Percentiles rank a stretch among this genome's conserved stretches.
Evolutionary conservation across 1,284 basidiomycete species (phyloP).

Genomic region (Mycena citricolor): DNA sequence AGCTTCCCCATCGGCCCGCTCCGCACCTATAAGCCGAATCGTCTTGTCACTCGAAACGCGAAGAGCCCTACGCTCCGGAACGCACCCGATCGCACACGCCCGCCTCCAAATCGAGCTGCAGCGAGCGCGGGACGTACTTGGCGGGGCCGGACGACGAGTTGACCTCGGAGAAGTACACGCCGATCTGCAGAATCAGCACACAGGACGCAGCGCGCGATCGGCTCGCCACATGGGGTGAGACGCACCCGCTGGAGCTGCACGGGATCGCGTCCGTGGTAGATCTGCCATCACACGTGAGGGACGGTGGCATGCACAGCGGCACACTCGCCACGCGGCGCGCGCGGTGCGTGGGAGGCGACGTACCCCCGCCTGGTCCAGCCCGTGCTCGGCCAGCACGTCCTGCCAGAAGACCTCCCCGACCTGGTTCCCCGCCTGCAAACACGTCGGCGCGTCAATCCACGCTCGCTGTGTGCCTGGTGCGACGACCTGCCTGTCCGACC

Average conservation of each 20-base stretch:
- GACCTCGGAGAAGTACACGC: slow-evolving; percentile 74
- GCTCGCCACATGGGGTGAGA: not conserved
- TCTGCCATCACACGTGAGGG: no score
- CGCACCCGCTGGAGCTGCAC: slow-evolving; percentile 43
- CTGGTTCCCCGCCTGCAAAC: slow-evolving; percentile 66
- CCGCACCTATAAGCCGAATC: slow-evolving; percentile 47
- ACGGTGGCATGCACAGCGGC: no score
- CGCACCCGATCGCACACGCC: slow-evolving; percentile 82
- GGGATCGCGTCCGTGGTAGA: slow-evolving; percentile 43
- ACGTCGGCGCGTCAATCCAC: slow-evolving; percentile 17
- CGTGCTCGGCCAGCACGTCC: slow-evolving; percentile 79
- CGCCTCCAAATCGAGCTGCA: slow-evolving; percentile 90
- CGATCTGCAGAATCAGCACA: slow-evolving; percentile 44
- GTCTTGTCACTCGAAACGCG: slow-evolving; percentile 1
- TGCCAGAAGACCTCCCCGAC: slow-evolving; percentile 79
- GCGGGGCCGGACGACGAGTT: slow-evolving; percentile 41
- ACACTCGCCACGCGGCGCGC: slow-evolving; percentile 6
- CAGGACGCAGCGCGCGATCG: slow-evolving; percentile 1
- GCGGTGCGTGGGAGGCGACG: slow-evolving; percentile 26
- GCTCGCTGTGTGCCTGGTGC: slow-evolving; percentile 27
- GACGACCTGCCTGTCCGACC: slow-evolving; percentile 62
- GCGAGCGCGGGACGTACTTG: slow-evolving; percentile 92
- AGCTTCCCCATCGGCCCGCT: slow-evolving; percentile 70
- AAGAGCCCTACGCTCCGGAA: slow-evolving; percentile 7
- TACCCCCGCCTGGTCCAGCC: slow-evolving; percentile 70